Base-by-base conservation (phyloP, 164 flowering plant genomes). In the Kalanchoe fedtschenkoi region DNA sequence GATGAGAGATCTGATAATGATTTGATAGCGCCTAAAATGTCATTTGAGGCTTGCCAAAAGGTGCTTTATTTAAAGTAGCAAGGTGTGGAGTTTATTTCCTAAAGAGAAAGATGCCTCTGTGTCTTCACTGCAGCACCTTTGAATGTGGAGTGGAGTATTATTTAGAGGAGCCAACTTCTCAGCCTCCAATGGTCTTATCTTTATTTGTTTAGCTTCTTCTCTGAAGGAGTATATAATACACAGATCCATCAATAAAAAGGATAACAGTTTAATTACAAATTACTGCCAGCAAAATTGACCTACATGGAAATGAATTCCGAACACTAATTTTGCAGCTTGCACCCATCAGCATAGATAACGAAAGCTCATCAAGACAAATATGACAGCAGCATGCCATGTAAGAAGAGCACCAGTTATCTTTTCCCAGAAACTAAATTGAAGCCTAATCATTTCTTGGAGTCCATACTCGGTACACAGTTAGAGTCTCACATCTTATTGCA, bases 201-300 rank as follows among this genome's bases (percentile, higher is more conserved):
- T 68, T 60, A 89, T 67, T 63, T 85, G 81, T 65, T 76, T 78
- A 33, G 91, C 92, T 69, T 89, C 93, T 65, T 83, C 85, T 73
- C 96, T 89, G 64, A 22, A 58, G 19, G 41, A 34, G 60, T n/a
- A n/a, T n/a, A n/a, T 7, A 39, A n/a, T 5, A 61, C n/a, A 37
- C 53, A 37, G 34, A 30, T 3, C 21, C n/a, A 4, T 17, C 9
- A 10, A 14, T 1, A 3, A n/a, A 16, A 21, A 29, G 9, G 15
- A 56, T 56, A 28, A 56, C 15, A 29, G 10, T 19, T 26, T 11
- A 29, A 56, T 56, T 41, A 63, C 56, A 46, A 37, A 17, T 29
- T 55, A 21, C 17, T 21, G 37, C 28, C 30, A n/a, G 2, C 30
- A 43, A 19, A n/a, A 6, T 8, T 1, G 5, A 44, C 24, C 21